These are phyloP conservation scores for Adansonia digitata DNA, from an alignment of 345 rosid genomes.

Conservation along the genomic window DNA sequence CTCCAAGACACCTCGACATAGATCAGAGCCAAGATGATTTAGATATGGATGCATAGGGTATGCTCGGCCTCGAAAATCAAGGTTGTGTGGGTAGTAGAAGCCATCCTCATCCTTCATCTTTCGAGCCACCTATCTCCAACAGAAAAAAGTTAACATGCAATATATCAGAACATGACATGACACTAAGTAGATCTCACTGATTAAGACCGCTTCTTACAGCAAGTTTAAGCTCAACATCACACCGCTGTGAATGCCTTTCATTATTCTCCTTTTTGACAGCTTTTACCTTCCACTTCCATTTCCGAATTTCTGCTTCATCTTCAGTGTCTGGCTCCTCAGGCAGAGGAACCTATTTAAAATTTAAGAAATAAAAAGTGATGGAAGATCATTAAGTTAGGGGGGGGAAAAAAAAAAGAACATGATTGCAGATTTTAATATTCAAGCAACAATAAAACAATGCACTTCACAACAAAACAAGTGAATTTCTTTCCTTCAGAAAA, in stretches of 20 bases:
- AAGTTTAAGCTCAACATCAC: conserved; percentile 90
- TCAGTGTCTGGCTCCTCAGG: conserved; percentile 76
- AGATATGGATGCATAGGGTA: conserved; percentile 98
- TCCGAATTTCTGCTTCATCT: conserved; percentile 52
- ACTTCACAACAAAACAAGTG: not conserved
- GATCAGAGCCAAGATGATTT: conserved; percentile 98
- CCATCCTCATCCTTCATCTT: conserved; percentile 93
- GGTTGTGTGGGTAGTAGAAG: conserved; percentile 90
- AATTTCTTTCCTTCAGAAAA: conserved; percentile 2
- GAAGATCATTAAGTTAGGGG: not conserved
- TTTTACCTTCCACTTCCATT: conserved; percentile 89
- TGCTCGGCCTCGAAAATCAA: conserved; percentile 98
- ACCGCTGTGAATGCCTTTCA: conserved; percentile 94
- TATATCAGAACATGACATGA: conserved; percentile 10
- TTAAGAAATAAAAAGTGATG: conserved; percentile 1
- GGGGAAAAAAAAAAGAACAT: conserved; percentile 2
- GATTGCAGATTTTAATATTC: not conserved
- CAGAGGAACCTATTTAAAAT: conserved; percentile 48
- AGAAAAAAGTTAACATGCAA: conserved; percentile 19
- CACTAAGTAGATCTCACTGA: not conserved
- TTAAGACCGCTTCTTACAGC: conserved; percentile 55
- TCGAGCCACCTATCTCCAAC: conserved; percentile 75
- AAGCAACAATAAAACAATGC: conserved; percentile 1
- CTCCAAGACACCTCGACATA: conserved; percentile 94
- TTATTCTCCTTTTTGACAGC: conserved; percentile 57